A percentile compares a stretch with the other conserved stretches of the same genome.
phyloP scores from a whole-genome alignment of 2,329 filamentous ascomycete species.

The Apiospora saccharicola region DNA sequence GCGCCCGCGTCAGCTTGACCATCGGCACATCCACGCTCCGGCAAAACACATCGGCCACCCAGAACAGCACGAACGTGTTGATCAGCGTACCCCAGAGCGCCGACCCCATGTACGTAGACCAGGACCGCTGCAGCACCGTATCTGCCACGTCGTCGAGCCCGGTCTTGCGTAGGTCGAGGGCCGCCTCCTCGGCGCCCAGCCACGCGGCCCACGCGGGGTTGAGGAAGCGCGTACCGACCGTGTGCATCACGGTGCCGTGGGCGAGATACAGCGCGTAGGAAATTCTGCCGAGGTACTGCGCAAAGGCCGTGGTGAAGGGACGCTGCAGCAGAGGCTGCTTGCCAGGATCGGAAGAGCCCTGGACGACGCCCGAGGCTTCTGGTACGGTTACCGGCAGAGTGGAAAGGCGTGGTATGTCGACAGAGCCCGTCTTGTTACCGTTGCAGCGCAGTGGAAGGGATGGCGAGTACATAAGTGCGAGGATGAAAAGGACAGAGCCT shows the following conservation, averaged over 20 bases:
- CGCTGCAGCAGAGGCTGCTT: constrained; percentile 49
- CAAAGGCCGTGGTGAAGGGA: constrained; percentile 57
- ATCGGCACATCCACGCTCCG: constrained; percentile 62
- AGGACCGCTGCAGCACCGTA: constrained; percentile 38
- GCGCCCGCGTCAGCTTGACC: constrained; percentile 63
- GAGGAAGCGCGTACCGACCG: constrained; percentile 59
- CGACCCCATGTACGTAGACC: constrained; percentile 48
- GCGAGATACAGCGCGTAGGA: constrained; percentile 70
- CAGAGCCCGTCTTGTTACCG: not conserved
- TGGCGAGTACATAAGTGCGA: constrained; percentile 35
- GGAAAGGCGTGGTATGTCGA: not conserved
- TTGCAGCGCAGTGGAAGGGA: not conserved
- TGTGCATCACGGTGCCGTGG: constrained; percentile 64
- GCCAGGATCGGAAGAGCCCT: not conserved
- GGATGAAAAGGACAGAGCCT: constrained; percentile 30
- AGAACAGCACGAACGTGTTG: constrained; percentile 59
- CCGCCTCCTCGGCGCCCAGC: constrained; percentile 54
- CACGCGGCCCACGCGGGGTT: constrained; percentile 52
- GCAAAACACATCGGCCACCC: constrained; percentile 64
- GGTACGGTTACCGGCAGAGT: not conserved
- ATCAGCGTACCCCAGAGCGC: constrained; percentile 53
- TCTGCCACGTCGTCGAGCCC: constrained; percentile 41
- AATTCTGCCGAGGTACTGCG: constrained; percentile 67
- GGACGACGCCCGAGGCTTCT: not conserved
- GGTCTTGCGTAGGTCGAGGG: constrained; percentile 52